A percentile compares a stretch with the other conserved stretches of the same genome.
phyloP scores from a whole-genome alignment of 140 eudicot genomes.

The Eryngium alpinum region DNA sequence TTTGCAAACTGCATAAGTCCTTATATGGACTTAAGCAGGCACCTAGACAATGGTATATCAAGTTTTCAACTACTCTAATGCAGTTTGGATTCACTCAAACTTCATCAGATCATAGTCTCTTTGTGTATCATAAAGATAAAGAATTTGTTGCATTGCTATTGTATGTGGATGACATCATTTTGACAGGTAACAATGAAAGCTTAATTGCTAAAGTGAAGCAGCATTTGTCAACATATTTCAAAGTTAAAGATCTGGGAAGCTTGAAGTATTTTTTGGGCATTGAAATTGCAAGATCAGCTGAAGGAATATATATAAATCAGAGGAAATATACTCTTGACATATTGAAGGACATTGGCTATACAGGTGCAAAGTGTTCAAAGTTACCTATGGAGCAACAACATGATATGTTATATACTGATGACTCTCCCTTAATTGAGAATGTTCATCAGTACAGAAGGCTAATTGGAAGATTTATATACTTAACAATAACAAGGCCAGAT shows the following conservation, averaged over 20 bases:
- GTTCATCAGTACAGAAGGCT: not conserved
- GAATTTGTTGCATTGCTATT: not conserved
- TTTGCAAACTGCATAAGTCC: not conserved
- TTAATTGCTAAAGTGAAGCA: too few species aligned
- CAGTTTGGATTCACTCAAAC: not conserved
- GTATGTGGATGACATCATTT: not conserved
- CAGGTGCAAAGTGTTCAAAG: too few species aligned
- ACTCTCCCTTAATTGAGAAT: not conserved
- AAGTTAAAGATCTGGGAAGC: not conserved
- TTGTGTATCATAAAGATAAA: too few species aligned
- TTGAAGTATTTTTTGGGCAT: constrained; percentile 11
- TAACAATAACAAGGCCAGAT: not conserved
- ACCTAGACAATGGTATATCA: not conserved
- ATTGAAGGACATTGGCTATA: not conserved
- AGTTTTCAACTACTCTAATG: not conserved
- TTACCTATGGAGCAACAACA: not conserved
- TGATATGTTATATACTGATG: not conserved
- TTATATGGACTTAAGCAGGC: not conserved
- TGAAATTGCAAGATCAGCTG: not conserved
- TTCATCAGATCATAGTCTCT: not conserved
- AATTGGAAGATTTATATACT: not conserved
- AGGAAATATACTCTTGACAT: not conserved
- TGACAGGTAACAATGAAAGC: not conserved
- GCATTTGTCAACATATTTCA: too few species aligned
- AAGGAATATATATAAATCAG: not conserved